These are phyloP conservation scores for Ceratobasidium sp. DNA, from an alignment of 1,284 basidiomycete genomes.

Conservation along the genomic window DNA sequence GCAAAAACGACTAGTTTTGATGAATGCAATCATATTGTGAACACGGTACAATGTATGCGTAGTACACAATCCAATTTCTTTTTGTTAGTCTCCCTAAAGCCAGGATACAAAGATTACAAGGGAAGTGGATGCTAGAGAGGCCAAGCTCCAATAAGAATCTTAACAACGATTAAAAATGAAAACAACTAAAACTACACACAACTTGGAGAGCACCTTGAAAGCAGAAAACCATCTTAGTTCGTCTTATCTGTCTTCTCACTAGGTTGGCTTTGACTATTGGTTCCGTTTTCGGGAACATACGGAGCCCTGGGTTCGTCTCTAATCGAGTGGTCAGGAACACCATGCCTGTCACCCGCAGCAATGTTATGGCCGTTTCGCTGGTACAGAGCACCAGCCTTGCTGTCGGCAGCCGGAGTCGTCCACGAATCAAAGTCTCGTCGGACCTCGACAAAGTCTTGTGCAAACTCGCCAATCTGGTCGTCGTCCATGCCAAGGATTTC, in stretches of 20 bases:
- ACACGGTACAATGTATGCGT: background rate
- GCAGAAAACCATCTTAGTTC: background rate
- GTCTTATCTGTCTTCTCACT: slow-evolving; percentile 24
- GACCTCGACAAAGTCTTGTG: slow-evolving; percentile 79
- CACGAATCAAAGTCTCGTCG: slow-evolving; percentile 71
- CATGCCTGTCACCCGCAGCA: slow-evolving; percentile 42
- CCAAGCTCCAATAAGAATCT: background rate
- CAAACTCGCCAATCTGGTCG: slow-evolving; percentile 81
- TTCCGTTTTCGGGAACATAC: slow-evolving; percentile 9
- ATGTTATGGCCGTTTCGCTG: slow-evolving; percentile 34
- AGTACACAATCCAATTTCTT: slow-evolving; percentile 1
- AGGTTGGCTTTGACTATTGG: background rate
- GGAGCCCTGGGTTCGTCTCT: slow-evolving; percentile 17
- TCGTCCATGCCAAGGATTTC: slow-evolving; percentile 91
- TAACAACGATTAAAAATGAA: background rate
- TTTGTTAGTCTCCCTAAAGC: too few species aligned
- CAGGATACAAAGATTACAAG: background rate
- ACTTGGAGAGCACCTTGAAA: background rate
- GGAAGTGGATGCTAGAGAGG: background rate
- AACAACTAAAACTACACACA: slow-evolving; percentile 4
- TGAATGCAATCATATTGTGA: too few species aligned
- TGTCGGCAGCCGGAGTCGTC: slow-evolving; percentile 46
- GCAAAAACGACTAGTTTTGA: background rate
- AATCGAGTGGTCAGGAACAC: slow-evolving; percentile 35
- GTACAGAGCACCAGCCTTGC: background rate